Conservation (phyloP, 208 protist genomes). For the Wallacemonas collosoma region DNA sequence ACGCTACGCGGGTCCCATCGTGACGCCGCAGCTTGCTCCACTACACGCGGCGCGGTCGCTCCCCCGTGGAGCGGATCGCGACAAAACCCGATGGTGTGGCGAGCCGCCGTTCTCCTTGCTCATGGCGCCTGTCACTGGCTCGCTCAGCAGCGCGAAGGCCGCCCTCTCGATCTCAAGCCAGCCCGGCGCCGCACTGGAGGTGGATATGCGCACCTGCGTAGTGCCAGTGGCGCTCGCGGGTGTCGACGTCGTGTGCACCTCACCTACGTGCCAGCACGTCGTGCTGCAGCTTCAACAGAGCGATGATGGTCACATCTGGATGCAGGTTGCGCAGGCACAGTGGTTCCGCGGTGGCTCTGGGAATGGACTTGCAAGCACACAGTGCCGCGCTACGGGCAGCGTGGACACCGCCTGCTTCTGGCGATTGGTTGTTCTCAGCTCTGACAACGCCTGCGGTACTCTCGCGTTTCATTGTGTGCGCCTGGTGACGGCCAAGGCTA, state of each 20-base stretch:
- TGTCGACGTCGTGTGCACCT: background rate
- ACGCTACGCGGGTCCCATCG: conserved; percentile 36
- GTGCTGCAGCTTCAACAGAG: conserved; percentile 2
- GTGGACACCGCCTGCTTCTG: conserved; percentile 39
- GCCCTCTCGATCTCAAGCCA: background rate
- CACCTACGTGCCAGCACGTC: background rate
- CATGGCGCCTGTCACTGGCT: background rate
- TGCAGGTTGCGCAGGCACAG: background rate
- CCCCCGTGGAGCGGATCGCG: no score
- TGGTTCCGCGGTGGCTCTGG: background rate
- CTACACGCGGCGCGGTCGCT: no score
- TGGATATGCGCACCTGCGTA: background rate
- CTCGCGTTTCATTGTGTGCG: background rate
- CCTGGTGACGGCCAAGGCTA: conserved; percentile 6
- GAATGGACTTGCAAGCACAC: background rate
- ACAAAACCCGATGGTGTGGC: background rate
- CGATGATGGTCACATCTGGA: background rate
- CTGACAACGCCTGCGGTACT: conserved; percentile 8
- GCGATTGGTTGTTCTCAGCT: conserved; percentile 41
- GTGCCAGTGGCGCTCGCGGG: background rate
- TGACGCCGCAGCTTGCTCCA: conserved; percentile 1
- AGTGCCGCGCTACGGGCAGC: conserved; percentile 29
- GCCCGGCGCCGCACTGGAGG: background rate
- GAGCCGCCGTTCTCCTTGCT: background rate
- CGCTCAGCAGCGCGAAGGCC: background rate